These are phyloP conservation scores for Fusarium ambrosium DNA, from an alignment of 2,329 filamentous ascomycete genomes.

Conservation along the genomic window DNA sequence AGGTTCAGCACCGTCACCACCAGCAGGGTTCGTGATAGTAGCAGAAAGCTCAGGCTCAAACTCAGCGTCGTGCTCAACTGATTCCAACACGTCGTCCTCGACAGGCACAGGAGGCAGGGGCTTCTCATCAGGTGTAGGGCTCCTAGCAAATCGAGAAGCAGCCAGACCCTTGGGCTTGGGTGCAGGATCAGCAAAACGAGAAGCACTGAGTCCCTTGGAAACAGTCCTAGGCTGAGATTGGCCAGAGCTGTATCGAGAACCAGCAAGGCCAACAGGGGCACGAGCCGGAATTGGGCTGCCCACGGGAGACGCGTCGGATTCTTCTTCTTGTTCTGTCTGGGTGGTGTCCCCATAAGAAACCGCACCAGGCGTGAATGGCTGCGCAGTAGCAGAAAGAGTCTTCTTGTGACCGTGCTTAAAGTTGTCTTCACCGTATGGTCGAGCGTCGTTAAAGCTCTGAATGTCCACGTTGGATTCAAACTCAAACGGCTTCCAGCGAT, in stretches of 20 bases:
- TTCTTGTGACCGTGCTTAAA: slow-evolving; percentile 62
- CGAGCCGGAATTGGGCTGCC: slow-evolving; percentile 37
- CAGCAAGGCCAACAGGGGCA: slow-evolving; percentile 34
- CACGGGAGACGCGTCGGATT: slow-evolving; percentile 41
- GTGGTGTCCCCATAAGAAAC: slow-evolving; percentile 47
- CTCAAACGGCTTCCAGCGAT: slow-evolving; percentile 68
- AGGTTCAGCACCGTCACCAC: slow-evolving; percentile 53
- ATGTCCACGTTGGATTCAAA: slow-evolving; percentile 65
- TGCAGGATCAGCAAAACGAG: slow-evolving; percentile 63
- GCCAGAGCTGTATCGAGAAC: slow-evolving; percentile 39
- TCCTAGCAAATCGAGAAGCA: slow-evolving; percentile 60
- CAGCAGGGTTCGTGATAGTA: slow-evolving; percentile 32
- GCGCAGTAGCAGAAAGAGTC: slow-evolving; percentile 75
- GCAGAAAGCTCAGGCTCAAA: slow-evolving; percentile 32
- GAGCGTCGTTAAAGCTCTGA: slow-evolving; percentile 65
- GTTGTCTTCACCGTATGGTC: slow-evolving; percentile 61
- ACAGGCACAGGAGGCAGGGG: slow-evolving; percentile 44
- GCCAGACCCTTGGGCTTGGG: slow-evolving; percentile 59
- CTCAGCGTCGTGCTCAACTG: slow-evolving; percentile 47
- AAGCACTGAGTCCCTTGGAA: slow-evolving; percentile 57
- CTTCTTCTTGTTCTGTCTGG: slow-evolving; percentile 33
- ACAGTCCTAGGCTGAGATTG: slow-evolving; percentile 50
- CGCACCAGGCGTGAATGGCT: slow-evolving; percentile 72
- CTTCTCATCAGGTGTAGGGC: slow-evolving; percentile 51
- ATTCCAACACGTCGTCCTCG: slow-evolving; percentile 47